Conservation (phyloP, 1,284 basidiomycete species). For the Austroboletus niveus region DNA sequence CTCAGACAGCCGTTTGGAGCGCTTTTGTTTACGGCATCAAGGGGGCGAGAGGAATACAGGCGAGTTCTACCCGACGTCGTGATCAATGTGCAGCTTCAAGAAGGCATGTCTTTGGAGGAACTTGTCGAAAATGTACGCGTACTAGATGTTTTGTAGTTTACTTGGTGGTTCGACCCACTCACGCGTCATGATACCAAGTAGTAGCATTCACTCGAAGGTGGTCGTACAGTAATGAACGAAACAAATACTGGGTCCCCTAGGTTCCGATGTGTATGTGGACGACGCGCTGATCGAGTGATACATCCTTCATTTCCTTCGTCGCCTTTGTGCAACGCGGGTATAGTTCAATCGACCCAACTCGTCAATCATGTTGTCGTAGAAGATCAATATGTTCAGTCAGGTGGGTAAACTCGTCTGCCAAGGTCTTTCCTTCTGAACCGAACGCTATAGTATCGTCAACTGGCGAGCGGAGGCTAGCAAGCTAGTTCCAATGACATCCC, state of each 20-base stretch:
- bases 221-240: no score
- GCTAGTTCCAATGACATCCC: neutral
- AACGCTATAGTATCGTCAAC: neutral
- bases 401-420: neutral
- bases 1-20: neutral
- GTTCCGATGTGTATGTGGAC: no score
- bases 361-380: constrained; percentile 38
- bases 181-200: no score
- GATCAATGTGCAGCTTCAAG: neutral
- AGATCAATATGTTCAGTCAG: constrained; percentile 34
- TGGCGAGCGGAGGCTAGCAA: neutral
- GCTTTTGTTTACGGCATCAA: neutral
- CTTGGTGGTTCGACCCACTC: no score
- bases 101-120: neutral
- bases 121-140: neutral
- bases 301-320: no score
- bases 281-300: no score
- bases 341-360: no score
- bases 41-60: neutral
- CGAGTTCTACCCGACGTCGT: neutral
- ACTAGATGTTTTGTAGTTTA: neutral
- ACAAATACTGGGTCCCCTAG: no score
- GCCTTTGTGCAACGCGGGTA: no score
- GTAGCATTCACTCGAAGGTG: no score
- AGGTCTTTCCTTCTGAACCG: neutral